Percentiles rank a stretch among this genome's conserved stretches.
Evolutionary conservation across 352 stramenopile species (phyloP).

Genomic region (Thraustotheca clavata): DNA sequence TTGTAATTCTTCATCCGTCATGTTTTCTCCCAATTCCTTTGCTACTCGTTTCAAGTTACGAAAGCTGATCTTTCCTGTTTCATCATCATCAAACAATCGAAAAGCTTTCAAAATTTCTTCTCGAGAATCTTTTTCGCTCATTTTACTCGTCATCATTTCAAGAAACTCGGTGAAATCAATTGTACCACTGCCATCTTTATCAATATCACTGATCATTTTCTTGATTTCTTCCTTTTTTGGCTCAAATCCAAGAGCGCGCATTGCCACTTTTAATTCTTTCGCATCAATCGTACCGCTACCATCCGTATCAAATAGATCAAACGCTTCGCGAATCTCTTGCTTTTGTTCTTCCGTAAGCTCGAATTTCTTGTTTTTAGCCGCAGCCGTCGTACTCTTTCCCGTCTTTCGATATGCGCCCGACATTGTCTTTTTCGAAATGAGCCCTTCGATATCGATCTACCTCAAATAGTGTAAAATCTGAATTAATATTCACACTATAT

Average conservation of each 20-base stretch:
- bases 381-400: slow-evolving; percentile 8
- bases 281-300: slow-evolving; percentile 94
- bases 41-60: slow-evolving; percentile 96
- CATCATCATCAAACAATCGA: slow-evolving; percentile 96
- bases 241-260: slow-evolving; percentile 95
- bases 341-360: slow-evolving; percentile 93
- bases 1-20: slow-evolving; percentile 98
- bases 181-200: slow-evolving; percentile 92
- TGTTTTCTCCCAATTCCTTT: slow-evolving; percentile 98
- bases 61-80: slow-evolving; percentile 95
- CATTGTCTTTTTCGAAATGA: slow-evolving; percentile 12
- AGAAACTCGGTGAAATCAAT: slow-evolving; percentile 98
- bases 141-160: slow-evolving; percentile 95
- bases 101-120: slow-evolving; percentile 97
- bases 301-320: slow-evolving; percentile 97
- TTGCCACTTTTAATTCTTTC: slow-evolving; percentile 95
- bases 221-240: slow-evolving; percentile 97
- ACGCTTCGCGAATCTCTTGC: slow-evolving; percentile 94
- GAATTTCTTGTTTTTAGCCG: slow-evolving; percentile 71
- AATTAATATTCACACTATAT: too few relatives aligned
- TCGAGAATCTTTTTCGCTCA: slow-evolving; percentile 92
- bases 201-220: slow-evolving; percentile 96
- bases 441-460: background rate
- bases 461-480: too few relatives aligned
- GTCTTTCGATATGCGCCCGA: slow-evolving; percentile 19